Evolutionary conservation across 2,329 filamentous ascomycete species (phyloP).

Genomic region (Didymella pomorum): DNA sequence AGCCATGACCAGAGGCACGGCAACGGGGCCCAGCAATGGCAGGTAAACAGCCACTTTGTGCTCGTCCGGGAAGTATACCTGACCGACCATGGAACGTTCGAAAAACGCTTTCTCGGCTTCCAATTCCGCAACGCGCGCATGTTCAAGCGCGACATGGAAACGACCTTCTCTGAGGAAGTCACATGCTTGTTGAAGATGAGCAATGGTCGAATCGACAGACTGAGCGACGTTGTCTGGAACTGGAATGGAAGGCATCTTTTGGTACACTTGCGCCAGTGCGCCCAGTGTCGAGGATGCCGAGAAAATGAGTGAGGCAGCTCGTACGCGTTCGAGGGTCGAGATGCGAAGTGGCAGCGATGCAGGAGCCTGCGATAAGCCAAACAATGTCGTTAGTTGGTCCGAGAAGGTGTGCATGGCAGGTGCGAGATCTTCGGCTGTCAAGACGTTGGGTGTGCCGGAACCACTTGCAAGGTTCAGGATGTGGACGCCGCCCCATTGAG

Average conservation of each 20-base stretch:
- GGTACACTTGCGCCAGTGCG: conserved; percentile 84
- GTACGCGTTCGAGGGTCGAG: conserved; percentile 83
- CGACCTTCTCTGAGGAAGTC: conserved; percentile 68
- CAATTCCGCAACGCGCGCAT: conserved; percentile 83
- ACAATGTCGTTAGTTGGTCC: conserved; percentile 84
- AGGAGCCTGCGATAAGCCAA: conserved; percentile 83
- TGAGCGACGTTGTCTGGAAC: conserved; percentile 88
- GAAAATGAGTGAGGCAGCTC: conserved; percentile 82
- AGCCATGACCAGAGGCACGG: conserved; percentile 86
- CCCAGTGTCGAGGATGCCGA: conserved; percentile 93
- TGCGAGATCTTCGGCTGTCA: conserved; percentile 72
- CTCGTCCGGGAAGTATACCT: conserved; percentile 98
- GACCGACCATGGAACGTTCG: conserved; percentile 98
- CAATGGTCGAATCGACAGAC: conserved; percentile 80
- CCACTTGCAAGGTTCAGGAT: conserved; percentile 67
- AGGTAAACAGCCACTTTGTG: conserved; percentile 98
- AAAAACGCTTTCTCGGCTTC: conserved; percentile 96
- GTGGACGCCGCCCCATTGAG: conserved; percentile 88
- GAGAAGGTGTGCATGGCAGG: conserved; percentile 89
- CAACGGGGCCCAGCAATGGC: conserved; percentile 87
- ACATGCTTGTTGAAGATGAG: conserved; percentile 80
- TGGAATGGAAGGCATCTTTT: conserved; percentile 84
- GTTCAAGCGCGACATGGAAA: conserved; percentile 73
- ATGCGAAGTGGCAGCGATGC: conserved; percentile 82
- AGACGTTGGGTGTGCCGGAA: conserved; percentile 54